Base-by-base conservation (phyloP, 2,329 filamentous ascomycete genomes). In the Remersonia thermophila region DNA sequence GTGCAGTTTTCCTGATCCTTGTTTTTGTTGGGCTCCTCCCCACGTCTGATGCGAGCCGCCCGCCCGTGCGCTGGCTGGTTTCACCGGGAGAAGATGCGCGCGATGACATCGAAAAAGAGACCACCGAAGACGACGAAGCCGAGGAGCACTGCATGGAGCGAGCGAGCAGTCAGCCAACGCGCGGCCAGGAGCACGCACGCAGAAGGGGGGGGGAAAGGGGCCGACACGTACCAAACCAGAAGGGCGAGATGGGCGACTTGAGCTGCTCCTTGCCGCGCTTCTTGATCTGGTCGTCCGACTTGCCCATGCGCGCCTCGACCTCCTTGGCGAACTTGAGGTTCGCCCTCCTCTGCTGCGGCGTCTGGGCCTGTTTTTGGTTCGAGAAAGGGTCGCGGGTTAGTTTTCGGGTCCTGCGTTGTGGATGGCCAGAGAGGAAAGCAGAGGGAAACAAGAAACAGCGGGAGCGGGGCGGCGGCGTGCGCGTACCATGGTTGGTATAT, bases 241-340 rank as follows among this genome's bases (percentile, higher is more conserved):
- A 52, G n/a, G 69, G 65, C 20, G 75, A 77, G 53, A 81, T 70
- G 46, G 75, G 69, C 38, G 72, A 69, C 66, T 77, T 77, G 38
- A 57, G 45, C 40, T 59, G 50, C 51, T 71, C 66, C 65, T 77
- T 73, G 49, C 48, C 51, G 43, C 62, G 62, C 62, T 75, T 73
- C 68, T 78, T 78, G 49, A 78, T 56, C 44, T 76, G 69, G 16
- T 63, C 63, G 39, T 75, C 69, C n/a, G 76, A 69, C 64, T 83
- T 85, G 61, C 83, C 83, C 58, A 81, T 80, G 55, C 78, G 81
- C 41, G 67, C 64, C 55, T 81, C 76, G 56, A 89, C 77, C 36
- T 73, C 69, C 56, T 80, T 79, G 48, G 71, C 77, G 61, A 84
- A 93, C 61, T 81, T 80, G 54, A 73, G 73, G 65, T 91, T 91